Evolutionary conservation across 768 basidiomycete species (phyloP), one percentile per base, ranked within the genome.

Genomic region (Russula vinacea): DNA sequence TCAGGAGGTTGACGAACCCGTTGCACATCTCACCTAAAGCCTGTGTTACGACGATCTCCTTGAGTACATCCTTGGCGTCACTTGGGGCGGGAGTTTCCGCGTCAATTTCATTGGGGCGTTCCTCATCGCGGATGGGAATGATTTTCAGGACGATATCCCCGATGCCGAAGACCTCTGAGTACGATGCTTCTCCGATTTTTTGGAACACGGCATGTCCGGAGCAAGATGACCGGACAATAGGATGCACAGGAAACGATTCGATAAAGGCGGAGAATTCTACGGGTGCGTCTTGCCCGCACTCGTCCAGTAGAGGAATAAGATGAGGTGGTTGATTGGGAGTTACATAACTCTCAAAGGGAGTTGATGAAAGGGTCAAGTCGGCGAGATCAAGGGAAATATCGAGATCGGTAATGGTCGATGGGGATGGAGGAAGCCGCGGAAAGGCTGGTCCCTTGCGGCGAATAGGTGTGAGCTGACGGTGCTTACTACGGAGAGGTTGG

Each of bases 121-220:
- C 77, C 69, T 87, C 85, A 66, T 83, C 78, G 56, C 84, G 79
- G 42, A 94, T 74, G 7, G 93, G 94, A 42, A 95, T 86, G 51
- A 97, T 81, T 77, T 95, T 96, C 67, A 95, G 80, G n/a, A 95
- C 94, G 39, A 95, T 84, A 68, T 90, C 84, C 3, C 89, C 89
- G 56, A 94, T 88, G 9, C 89, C 89, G 74, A 92, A 99, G 33
- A 99, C 97, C 72, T 99, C 97, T 0, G 93, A 96, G 74, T 90
- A 99, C 55, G 90, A 92, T 8, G 97, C 97, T 76, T 99, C 97
- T 47, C 96, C 96, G 52, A 98, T 87, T 75, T 99, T 99, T 68
- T 76, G 79, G 75, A 94, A 93, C 7, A 61, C 74, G 26, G 74
- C 64, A 65, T 76, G 68, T 42, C 54, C 65, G 6, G 57, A 68